Evolutionary conservation across 371 early-diverging fungal genomes (phyloP).

Genomic region (Circinella umbellata): DNA sequence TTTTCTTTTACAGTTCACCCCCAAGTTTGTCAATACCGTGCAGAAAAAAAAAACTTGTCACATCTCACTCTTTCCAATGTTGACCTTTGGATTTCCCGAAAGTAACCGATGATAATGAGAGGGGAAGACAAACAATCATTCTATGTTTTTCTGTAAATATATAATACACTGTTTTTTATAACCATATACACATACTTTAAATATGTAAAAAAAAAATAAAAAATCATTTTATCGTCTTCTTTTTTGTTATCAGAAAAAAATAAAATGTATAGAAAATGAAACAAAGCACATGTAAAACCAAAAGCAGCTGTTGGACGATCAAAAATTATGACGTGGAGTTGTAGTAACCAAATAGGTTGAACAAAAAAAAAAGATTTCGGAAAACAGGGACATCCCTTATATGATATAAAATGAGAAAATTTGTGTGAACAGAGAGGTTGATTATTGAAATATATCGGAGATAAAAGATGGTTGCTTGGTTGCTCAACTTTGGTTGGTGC

Average conservation of each 20-base stretch:
- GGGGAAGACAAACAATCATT: no score
- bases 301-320: not conserved
- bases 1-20: not conserved
- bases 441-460: not conserved
- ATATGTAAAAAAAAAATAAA: no score
- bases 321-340: not conserved
- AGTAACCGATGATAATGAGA: not conserved
- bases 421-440: not conserved
- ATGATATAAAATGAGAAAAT: not conserved
- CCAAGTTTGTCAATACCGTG: not conserved
- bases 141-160: no score
- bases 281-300: no score
- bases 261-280: no score
- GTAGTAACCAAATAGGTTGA: not conserved
- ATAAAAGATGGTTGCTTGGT: not conserved
- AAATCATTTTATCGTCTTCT: no score
- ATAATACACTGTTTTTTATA: no score
- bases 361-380: no score
- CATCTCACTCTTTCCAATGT: not conserved
- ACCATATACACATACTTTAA: no score
- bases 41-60: conserved; percentile 9
- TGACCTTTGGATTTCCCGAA: not conserved
- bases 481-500: conserved; percentile 12
- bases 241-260: no score
- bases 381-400: no score